A percentile compares a stretch with the other conserved stretches of the same genome.
These are phyloP conservation scores for Lenzites betulinus DNA, from an alignment of 768 basidiomycete species.

Conservation along the genomic window DNA sequence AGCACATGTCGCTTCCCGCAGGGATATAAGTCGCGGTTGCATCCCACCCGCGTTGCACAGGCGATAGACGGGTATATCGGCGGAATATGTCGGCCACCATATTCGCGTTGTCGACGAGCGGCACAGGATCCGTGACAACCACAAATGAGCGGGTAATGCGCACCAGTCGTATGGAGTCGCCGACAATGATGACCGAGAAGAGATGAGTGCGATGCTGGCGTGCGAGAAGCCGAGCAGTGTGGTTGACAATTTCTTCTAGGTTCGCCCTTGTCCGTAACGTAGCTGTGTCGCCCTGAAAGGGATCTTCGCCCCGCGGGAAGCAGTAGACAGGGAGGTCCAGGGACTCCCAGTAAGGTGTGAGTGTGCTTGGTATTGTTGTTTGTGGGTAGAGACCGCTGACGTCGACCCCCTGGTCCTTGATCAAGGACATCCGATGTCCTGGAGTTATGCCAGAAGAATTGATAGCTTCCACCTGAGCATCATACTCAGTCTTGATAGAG, in stretches of 20 bases:
- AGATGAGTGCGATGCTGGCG: slow-evolving; percentile 4
- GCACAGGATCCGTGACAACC: neutral
- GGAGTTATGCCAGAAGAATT: neutral
- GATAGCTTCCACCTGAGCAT: neutral
- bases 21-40: neutral
- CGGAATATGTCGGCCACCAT: neutral
- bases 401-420: neutral
- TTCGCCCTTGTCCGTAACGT: neutral
- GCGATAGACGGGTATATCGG: neutral
- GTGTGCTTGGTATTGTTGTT: rapidly evolving
- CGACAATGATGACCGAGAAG: slow-evolving; percentile 1
- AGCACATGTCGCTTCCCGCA: neutral
- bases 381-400: neutral
- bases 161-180: neutral
- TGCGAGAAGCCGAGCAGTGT: neutral
- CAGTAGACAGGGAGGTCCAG: neutral
- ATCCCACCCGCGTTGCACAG: slow-evolving; percentile 2
- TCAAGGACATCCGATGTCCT: neutral
- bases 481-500: neutral
- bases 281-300: neutral
- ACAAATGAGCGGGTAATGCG: neutral
- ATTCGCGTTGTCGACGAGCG: neutral
- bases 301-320: neutral
- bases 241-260: neutral
- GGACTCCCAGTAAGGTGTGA: neutral